A percentile compares a stretch with the other conserved stretches of the same genome.
Evolutionary conservation across 306 rosid genomes (phyloP).

Genomic region (Cicer judaicum): DNA sequence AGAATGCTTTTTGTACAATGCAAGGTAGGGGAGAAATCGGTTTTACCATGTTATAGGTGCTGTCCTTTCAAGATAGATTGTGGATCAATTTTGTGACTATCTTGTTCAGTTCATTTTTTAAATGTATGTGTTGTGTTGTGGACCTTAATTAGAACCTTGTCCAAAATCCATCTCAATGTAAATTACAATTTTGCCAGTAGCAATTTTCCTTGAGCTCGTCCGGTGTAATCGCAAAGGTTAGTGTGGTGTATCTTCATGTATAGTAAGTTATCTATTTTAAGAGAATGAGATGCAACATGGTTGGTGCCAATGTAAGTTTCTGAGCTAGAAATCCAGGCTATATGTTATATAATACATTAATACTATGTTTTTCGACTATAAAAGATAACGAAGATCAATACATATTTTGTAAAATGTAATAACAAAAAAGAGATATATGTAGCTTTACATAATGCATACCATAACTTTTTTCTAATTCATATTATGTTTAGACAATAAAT

Average conservation of each 20-base stretch:
- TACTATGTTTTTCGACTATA: background rate
- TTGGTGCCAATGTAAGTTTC: slow-evolving; percentile 6
- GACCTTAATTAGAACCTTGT: background rate
- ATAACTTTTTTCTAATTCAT: slow-evolving; percentile 5
- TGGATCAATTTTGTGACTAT: slow-evolving; percentile 14
- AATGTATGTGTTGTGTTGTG: background rate
- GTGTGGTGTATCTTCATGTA: slow-evolving; percentile 2
- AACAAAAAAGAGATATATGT: background rate
- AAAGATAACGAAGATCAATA: slow-evolving; percentile 8
- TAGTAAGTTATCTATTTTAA: background rate
- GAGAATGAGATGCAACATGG: slow-evolving; percentile 19
- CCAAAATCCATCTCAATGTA: slow-evolving; percentile 2
- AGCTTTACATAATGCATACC: background rate
- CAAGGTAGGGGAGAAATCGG: slow-evolving; percentile 11
- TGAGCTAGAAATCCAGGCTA: slow-evolving; percentile 10
- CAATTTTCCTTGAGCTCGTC: slow-evolving; percentile 22
- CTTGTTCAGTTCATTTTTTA: slow-evolving; percentile 15
- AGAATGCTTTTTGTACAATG: slow-evolving; percentile 1
- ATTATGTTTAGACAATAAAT: background rate
- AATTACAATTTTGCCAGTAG: slow-evolving; percentile 10
- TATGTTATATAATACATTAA: slow-evolving; percentile 3
- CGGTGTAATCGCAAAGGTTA: background rate
- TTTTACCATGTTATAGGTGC: slow-evolving; percentile 7
- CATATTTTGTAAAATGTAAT: slow-evolving; percentile 34
- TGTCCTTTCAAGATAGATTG: slow-evolving; percentile 6